Evolutionary conservation across 2,329 filamentous ascomycete species (phyloP).

Genomic region (Conoideocrella luteorostrata): DNA sequence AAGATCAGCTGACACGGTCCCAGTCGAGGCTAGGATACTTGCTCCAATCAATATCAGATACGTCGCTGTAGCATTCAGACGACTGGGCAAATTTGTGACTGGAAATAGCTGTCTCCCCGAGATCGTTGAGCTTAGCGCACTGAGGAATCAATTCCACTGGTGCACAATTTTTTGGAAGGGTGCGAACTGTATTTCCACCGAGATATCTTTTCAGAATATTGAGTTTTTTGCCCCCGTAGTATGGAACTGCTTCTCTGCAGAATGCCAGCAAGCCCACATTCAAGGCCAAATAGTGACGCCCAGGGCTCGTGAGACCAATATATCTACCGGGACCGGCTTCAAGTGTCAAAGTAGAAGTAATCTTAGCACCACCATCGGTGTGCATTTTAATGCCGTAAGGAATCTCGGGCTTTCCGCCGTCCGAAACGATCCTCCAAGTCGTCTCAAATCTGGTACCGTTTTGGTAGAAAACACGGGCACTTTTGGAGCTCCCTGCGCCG

Average conservation of each 20-base stretch:
- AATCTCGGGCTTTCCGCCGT: neutral
- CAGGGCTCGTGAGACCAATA: neutral
- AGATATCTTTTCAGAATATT: neutral
- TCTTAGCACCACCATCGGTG: neutral
- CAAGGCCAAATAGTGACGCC: neutral
- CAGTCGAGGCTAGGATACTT: neutral
- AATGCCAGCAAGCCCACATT: neutral
- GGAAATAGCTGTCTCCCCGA: neutral
- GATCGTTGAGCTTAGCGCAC: neutral
- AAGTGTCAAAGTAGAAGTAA: neutral
- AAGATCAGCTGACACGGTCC: too few species aligned
- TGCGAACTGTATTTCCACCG: too few species aligned
- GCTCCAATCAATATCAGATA: neutral
- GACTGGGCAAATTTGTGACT: neutral
- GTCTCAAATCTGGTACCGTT: neutral
- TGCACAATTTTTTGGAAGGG: neutral
- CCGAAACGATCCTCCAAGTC: neutral
- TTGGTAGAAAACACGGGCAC: constrained; percentile 3
- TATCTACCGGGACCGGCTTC: neutral
- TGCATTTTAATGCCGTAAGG: neutral
- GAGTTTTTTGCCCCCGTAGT: neutral
- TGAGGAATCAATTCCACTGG: neutral
- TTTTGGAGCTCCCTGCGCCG: neutral
- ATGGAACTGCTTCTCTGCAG: neutral
- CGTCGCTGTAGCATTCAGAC: neutral